Conservation (phyloP, 371 early-diverging fungal genomes). For the Smittium mucronatum region DNA sequence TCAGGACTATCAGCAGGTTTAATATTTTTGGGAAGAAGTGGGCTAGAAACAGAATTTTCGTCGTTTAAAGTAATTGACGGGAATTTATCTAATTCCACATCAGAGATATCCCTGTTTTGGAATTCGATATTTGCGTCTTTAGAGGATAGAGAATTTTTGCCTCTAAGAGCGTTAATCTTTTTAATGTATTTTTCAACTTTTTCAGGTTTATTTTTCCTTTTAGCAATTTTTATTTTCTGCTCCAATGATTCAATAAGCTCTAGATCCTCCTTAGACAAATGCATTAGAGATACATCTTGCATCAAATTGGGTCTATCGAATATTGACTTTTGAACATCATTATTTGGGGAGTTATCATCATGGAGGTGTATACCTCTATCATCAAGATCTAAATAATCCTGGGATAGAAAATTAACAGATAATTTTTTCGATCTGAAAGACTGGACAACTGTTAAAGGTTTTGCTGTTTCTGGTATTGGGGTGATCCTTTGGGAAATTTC, state of each 20-base stretch:
- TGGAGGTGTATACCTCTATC: neutral
- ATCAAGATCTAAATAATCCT: neutral
- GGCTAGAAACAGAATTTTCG: neutral
- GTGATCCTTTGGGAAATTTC: neutral
- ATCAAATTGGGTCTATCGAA: too few relatives aligned
- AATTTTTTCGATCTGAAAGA: neutral
- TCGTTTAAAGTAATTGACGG: too few relatives aligned
- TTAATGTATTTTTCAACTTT: conserved; percentile 77
- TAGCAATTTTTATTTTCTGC: conserved; percentile 94
- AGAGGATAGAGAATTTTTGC: neutral
- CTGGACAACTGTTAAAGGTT: neutral
- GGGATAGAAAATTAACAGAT: neutral
- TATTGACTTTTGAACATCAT: neutral
- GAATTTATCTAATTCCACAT: too few relatives aligned
- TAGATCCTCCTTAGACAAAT: conserved; percentile 43
- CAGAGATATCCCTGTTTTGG: too few relatives aligned
- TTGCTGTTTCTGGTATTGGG: neutral
- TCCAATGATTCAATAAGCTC: conserved; percentile 90
- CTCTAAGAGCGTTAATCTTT: conserved; percentile 35
- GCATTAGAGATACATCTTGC: neutral
- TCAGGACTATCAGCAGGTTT: neutral
- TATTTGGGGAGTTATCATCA: neutral
- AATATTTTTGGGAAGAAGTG: neutral
- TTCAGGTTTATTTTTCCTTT: conserved; percentile 75
- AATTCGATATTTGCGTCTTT: neutral